Conservation (phyloP, 495 filamentous ascomycete genomes). For the Tuber magnatum region DNA sequence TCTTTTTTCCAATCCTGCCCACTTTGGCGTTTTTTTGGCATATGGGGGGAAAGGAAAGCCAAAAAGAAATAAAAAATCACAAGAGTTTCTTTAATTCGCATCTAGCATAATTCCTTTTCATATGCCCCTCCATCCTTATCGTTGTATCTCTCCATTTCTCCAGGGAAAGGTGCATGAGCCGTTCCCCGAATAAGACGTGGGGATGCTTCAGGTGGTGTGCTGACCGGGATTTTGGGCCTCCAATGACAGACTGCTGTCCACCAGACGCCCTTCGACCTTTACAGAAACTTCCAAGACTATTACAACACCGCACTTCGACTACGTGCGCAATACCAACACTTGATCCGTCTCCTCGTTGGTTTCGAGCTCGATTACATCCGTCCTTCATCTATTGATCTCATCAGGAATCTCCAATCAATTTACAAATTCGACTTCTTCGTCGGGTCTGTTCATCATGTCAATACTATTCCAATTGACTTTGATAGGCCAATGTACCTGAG, state of each 20-base stretch:
- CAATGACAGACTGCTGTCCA: constrained; percentile 25
- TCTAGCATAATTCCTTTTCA: constrained; percentile 10
- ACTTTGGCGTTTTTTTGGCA: constrained; percentile 15
- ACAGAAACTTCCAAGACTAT: constrained; percentile 29
- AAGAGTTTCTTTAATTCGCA: constrained; percentile 3
- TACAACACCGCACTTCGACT: constrained; percentile 48
- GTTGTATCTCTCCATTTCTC: neutral
- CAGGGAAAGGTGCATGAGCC: constrained; percentile 11
- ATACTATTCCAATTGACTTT: constrained; percentile 82
- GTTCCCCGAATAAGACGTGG: constrained; percentile 13
- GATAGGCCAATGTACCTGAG: constrained; percentile 59
- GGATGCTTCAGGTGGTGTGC: constrained; percentile 26
- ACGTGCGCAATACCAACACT: constrained; percentile 58
- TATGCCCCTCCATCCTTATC: constrained; percentile 7
- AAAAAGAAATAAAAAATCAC: neutral
- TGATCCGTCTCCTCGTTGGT: constrained; percentile 77
- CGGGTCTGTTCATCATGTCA: constrained; percentile 83
- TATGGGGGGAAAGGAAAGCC: constrained; percentile 4
- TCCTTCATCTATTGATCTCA: constrained; percentile 53
- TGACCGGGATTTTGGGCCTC: constrained; percentile 25
- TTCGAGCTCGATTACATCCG: constrained; percentile 93
- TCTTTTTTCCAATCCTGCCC: neutral
- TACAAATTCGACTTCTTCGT: constrained; percentile 76
- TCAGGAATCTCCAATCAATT: constrained; percentile 53
- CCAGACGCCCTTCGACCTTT: constrained; percentile 21